Evolutionary conservation across 2,329 filamentous ascomycete genomes (phyloP).

Genomic region (Beauveria sp.): DNA sequence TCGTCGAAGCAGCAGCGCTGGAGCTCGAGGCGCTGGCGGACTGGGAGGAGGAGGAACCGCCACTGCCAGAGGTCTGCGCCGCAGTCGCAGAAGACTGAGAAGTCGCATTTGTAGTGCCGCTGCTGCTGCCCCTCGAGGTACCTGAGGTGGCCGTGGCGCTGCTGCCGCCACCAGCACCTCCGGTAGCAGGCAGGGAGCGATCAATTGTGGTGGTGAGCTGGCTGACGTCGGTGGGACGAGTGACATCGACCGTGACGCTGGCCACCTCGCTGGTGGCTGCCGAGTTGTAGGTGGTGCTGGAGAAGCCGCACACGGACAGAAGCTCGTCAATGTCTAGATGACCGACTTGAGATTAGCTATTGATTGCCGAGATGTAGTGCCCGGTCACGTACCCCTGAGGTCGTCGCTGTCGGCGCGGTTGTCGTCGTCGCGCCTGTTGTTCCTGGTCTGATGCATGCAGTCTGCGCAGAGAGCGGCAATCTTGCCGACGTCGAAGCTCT

Average conservation of each 20-base stretch:
- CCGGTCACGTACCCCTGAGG: neutral
- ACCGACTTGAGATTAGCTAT: neutral
- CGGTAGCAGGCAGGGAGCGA: neutral
- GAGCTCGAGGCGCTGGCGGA: neutral
- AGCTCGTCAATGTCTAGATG: constrained; percentile 3
- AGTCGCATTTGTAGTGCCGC: neutral
- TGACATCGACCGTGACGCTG: constrained; percentile 24
- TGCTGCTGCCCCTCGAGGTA: neutral
- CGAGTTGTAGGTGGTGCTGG: constrained; percentile 5
- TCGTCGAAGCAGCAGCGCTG: neutral
- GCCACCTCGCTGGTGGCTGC: constrained; percentile 19
- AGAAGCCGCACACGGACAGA: constrained; percentile 4
- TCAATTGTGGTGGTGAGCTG: constrained; percentile 29
- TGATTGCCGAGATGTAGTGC: neutral
- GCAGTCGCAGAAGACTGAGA: neutral
- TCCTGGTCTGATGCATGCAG: constrained; percentile 4
- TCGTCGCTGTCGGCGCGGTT: neutral
- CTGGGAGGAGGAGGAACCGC: no score
- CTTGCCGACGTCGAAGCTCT: constrained; percentile 29
- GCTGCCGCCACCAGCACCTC: neutral
- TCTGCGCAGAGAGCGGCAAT: constrained; percentile 19
- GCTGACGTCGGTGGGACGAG: constrained; percentile 22
- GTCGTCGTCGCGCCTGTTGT: neutral
- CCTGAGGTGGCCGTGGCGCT: neutral
- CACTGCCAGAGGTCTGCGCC: neutral